Conservation (phyloP, 164 flowering plant species). For the Litsea cubeba region DNA sequence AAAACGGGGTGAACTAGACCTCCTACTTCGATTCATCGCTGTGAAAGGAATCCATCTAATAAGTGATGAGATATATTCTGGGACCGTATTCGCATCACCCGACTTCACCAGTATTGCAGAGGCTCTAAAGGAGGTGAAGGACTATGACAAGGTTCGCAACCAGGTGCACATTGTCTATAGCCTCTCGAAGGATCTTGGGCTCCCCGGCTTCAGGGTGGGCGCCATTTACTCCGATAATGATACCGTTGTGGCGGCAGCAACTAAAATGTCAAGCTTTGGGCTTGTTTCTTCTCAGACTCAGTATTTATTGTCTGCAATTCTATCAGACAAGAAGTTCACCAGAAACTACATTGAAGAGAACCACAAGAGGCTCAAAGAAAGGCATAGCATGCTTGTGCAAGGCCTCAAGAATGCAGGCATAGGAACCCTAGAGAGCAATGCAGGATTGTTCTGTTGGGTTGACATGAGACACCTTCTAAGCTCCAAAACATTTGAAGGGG, state of each 20-base stretch:
- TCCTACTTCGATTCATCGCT: constrained; percentile 41
- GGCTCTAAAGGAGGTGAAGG: constrained; percentile 26
- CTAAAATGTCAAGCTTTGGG: constrained; percentile 91
- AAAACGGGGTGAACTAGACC: constrained; percentile 42
- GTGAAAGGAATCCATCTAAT: constrained; percentile 59
- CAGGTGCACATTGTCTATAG: constrained; percentile 71
- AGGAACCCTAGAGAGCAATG: constrained; percentile 42
- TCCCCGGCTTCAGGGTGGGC: constrained; percentile 92
- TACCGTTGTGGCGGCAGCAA: constrained; percentile 57
- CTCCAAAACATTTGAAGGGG: constrained; percentile 22
- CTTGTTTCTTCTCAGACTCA: constrained; percentile 81
- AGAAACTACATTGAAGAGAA: constrained; percentile 47
- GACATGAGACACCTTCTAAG: constrained; percentile 27
- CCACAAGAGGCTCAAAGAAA: constrained; percentile 34
- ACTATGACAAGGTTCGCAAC: constrained; percentile 23
- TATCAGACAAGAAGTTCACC: constrained; percentile 61
- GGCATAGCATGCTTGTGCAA: constrained; percentile 41
- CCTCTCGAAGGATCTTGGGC: constrained; percentile 78
- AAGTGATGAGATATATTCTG: constrained; percentile 87
- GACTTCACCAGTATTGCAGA: constrained; percentile 58
- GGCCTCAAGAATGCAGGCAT: constrained; percentile 55
- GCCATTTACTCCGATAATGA: constrained; percentile 66
- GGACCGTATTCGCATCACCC: constrained; percentile 62
- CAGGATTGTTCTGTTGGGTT: constrained; percentile 33
- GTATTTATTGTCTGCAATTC: constrained; percentile 56